phyloP scores from a whole-genome alignment of 306 rosid species.

The Begonia fuchsioides region DNA sequence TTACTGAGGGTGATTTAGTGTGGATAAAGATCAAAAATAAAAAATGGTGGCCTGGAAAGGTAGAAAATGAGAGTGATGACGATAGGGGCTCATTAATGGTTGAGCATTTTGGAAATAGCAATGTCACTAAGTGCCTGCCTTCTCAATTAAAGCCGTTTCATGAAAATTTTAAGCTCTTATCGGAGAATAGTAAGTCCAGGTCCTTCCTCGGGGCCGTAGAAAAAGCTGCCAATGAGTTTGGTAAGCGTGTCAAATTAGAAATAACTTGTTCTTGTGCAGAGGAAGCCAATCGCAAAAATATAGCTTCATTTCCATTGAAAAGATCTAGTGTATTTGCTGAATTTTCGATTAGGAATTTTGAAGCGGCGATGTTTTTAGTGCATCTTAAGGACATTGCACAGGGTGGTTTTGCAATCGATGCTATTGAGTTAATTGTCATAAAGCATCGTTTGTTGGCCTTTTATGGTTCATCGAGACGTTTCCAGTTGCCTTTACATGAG shows the following conservation, averaged over 20 bases:
- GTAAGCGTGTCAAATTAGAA: conserved; percentile 21
- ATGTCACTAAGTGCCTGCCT: conserved; percentile 23
- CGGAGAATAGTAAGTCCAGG: conserved; percentile 20
- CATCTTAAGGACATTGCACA: conserved; percentile 20
- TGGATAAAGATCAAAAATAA: conserved; percentile 38
- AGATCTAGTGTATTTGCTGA: conserved; percentile 17
- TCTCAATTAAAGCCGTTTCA: conserved; percentile 26
- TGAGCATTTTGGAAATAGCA: conserved; percentile 27
- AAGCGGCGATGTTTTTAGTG: conserved; percentile 18
- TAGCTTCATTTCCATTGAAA: conserved; percentile 3
- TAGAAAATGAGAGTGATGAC: conserved; percentile 16
- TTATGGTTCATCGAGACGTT: conserved; percentile 24
- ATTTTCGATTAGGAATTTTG: conserved; percentile 19
- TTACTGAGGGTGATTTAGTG: conserved; percentile 35
- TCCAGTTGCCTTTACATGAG: conserved; percentile 27
- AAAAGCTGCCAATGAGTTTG: conserved; percentile 41
- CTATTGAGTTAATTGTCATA: conserved; percentile 20
- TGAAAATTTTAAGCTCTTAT: conserved; percentile 23
- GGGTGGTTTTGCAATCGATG: conserved; percentile 16
- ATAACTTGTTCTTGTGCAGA: conserved; percentile 26
- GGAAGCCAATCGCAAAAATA: conserved; percentile 5
- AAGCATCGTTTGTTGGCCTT: conserved; percentile 31
- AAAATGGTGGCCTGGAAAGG: conserved; percentile 50
- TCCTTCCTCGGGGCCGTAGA: conserved; percentile 37
- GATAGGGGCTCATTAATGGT: conserved; percentile 16